These are phyloP conservation scores for Zostera marina DNA, from an alignment of 116 monocot species.

Conservation along the genomic window DNA sequence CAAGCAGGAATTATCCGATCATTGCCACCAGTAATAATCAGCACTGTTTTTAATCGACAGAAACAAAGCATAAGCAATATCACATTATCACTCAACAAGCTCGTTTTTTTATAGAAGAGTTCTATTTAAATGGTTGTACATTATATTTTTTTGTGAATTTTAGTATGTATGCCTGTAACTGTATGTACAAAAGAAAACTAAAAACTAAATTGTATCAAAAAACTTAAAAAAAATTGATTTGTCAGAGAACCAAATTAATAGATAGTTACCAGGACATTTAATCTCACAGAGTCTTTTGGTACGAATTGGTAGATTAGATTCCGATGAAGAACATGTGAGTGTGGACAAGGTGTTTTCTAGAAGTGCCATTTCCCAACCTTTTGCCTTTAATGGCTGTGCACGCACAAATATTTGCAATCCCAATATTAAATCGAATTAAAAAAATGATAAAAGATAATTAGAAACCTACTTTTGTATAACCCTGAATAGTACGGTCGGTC, in stretches of 20 bases:
- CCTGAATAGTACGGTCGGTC: slow-evolving; percentile 51
- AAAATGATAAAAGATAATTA: background rate
- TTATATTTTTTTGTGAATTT: too few species aligned
- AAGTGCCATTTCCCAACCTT: slow-evolving; percentile 81
- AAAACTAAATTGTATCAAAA: too few species aligned
- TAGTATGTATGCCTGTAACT: too few species aligned
- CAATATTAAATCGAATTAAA: background rate
- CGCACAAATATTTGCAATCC: background rate
- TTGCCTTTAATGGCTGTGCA: slow-evolving; percentile 57
- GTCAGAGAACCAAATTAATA: background rate
- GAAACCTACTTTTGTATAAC: slow-evolving; percentile 62
- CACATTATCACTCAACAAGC: background rate
- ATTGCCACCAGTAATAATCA: slow-evolving; percentile 71
- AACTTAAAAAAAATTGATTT: too few species aligned
- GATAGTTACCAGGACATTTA: slow-evolving; percentile 63
- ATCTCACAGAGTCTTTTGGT: slow-evolving; percentile 50
- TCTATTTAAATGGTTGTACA: background rate
- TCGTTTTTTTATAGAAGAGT: background rate
- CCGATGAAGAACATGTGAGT: slow-evolving; percentile 46
- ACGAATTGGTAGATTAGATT: slow-evolving; percentile 25
- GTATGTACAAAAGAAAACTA: too few species aligned
- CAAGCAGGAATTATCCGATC: slow-evolving; percentile 66
- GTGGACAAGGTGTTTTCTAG: slow-evolving; percentile 60
- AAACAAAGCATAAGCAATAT: background rate
- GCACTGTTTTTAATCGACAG: slow-evolving; percentile 32